phyloP scores from a whole-genome alignment of 805 yeast species.

The Candida easanensis region DNA sequence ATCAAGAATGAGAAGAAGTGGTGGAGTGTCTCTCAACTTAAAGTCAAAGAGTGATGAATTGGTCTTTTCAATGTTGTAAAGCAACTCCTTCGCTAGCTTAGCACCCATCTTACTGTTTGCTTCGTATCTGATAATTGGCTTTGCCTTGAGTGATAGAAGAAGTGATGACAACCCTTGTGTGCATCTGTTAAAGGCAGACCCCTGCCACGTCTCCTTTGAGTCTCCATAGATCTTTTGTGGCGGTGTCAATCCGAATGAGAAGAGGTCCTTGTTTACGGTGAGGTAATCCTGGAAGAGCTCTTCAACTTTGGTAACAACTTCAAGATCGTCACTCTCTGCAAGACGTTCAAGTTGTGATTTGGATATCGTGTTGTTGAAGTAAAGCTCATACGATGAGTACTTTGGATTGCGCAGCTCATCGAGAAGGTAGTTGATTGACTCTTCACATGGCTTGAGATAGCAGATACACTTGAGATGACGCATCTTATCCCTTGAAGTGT shows the following conservation, averaged over 20 bases:
- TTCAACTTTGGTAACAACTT: constrained; percentile 68
- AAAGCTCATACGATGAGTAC: constrained; percentile 73
- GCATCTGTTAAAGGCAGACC: constrained; percentile 40
- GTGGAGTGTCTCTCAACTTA: constrained; percentile 60
- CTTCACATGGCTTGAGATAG: constrained; percentile 70
- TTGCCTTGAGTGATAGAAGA: constrained; percentile 67
- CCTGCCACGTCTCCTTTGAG: constrained; percentile 44
- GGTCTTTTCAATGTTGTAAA: constrained; percentile 53
- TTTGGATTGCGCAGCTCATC: constrained; percentile 76
- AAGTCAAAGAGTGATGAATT: constrained; percentile 66
- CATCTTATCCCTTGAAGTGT: constrained; percentile 59
- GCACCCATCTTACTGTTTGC: constrained; percentile 60
- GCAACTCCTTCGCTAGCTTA: constrained; percentile 66
- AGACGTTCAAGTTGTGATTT: constrained; percentile 80
- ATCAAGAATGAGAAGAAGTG: constrained; percentile 74
- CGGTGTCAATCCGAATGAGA: constrained; percentile 36
- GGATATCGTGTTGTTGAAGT: constrained; percentile 70
- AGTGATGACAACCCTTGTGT: constrained; percentile 49
- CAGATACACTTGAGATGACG: constrained; percentile 80
- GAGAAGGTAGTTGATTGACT: constrained; percentile 55
- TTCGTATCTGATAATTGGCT: constrained; percentile 81
- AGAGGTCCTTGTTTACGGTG: constrained; percentile 69
- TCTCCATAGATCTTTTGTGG: constrained; percentile 34
- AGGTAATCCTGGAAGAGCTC: constrained; percentile 86
- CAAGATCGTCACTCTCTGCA: constrained; percentile 89